phyloP scores from a whole-genome alignment of 2,329 filamentous ascomycete species.

The Ophiobolus disseminans region DNA sequence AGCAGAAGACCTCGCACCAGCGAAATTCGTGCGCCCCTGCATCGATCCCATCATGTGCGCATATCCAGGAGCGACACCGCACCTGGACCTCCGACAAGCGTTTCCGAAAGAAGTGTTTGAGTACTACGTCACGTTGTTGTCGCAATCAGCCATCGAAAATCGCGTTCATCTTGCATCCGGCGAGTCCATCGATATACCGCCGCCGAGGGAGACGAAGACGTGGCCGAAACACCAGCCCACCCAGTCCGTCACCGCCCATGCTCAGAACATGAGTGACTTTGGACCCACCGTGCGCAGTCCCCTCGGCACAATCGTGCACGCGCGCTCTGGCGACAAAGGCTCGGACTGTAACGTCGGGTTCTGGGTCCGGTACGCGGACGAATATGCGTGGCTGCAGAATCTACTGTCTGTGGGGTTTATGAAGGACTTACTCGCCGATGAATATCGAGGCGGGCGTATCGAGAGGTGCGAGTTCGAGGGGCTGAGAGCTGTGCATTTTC shows the following conservation, averaged over 20 bases:
- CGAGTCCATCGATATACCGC: slow-evolving; percentile 38
- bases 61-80: slow-evolving; percentile 54
- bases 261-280: slow-evolving; percentile 19
- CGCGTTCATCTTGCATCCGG: slow-evolving; percentile 39
- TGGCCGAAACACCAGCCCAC: slow-evolving; percentile 48
- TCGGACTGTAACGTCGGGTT: slow-evolving; percentile 48
- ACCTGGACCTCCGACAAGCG: slow-evolving; percentile 49
- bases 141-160: slow-evolving; percentile 33
- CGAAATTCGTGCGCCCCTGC: slow-evolving; percentile 51
- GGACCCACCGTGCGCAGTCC: slow-evolving; percentile 43
- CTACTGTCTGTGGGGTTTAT: slow-evolving; percentile 37
- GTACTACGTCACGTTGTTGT: slow-evolving; percentile 51
- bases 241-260: slow-evolving; percentile 16
- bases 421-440: slow-evolving; percentile 34
- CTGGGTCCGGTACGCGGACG: slow-evolving; percentile 42
- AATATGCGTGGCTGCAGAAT: slow-evolving; percentile 42
- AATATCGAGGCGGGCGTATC: slow-evolving; percentile 33
- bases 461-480: slow-evolving; percentile 33
- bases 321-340: slow-evolving; percentile 51
- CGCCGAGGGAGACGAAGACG: slow-evolving; percentile 38
- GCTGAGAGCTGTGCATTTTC: slow-evolving; percentile 33
- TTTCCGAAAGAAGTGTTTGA: slow-evolving; percentile 51
- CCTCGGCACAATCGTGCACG: slow-evolving; percentile 55
- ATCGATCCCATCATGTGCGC: slow-evolving; percentile 53
- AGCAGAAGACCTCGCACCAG: slow-evolving; percentile 41